These are phyloP conservation scores for Eustoma russellianum DNA, from an alignment of 257 asterid genomes.

Conservation along the genomic window DNA sequence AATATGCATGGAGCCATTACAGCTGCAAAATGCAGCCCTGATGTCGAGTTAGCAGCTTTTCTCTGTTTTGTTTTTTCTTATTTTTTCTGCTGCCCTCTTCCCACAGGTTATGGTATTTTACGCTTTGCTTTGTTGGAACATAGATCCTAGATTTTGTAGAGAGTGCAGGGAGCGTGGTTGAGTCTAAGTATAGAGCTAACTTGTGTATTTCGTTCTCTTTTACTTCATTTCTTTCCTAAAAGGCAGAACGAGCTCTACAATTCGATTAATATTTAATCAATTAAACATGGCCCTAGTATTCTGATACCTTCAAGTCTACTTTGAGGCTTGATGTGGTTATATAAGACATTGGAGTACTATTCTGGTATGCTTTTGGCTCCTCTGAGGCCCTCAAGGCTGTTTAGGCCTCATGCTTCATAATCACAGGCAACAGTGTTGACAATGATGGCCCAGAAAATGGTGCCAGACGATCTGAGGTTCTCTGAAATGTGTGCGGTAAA, in stretches of 20 bases:
- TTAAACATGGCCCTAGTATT: too few relatives aligned
- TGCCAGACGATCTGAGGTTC: too few relatives aligned
- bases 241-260: conserved; percentile 3
- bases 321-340: too few relatives aligned
- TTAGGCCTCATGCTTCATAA: too few relatives aligned
- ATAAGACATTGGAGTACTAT: too few relatives aligned
- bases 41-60: conserved; percentile 19
- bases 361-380: too few relatives aligned
- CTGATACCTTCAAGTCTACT: too few relatives aligned
- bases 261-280: neutral
- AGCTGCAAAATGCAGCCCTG: conserved; percentile 21
- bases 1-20: conserved; percentile 6
- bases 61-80: conserved; percentile 12
- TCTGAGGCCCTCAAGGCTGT: too few relatives aligned
- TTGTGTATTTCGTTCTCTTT: conserved; percentile 25
- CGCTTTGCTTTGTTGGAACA: conserved; percentile 12
- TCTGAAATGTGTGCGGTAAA: too few relatives aligned
- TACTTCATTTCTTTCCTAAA: neutral
- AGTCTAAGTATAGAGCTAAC: conserved; percentile 23
- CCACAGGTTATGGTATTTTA: conserved; percentile 11
- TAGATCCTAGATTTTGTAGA: conserved; percentile 45
- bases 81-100: conserved; percentile 4
- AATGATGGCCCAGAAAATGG: too few relatives aligned
- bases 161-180: conserved; percentile 19
- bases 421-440: too few relatives aligned